Evolutionary conservation across 192 early-diverging fungal species (phyloP), one percentile per base, ranked within the genome.

Genomic region (Umbelopsis sp.): DNA sequence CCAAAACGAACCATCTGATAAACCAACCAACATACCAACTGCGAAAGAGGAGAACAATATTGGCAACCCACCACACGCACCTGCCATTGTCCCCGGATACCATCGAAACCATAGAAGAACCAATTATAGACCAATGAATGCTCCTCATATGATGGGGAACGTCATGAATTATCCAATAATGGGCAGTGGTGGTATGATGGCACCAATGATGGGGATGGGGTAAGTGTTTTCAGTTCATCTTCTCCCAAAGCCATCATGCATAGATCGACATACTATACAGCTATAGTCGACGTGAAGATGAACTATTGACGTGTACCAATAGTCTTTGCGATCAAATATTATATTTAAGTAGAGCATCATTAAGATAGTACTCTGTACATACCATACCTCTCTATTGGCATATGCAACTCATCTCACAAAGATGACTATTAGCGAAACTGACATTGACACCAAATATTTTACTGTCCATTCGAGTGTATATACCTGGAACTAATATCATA

Each of bases 171-270:
- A 16, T 17, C 54, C 54, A 32, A 10, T 26, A 8, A 59, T 59
- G 54, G 54, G 29, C 2, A 11, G 29, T 11, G 9, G 6, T 4
- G 6, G 24, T 59, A 25, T 1, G 17, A 34, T 59, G 54, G 10
- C 54, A 59, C 54, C 54, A 16, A 59, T 59, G 54, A 29, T 59
- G 31, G 54, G 54, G 1, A 59, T 59, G 54, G 54, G 54, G 54
- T 59, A 32, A 59, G 54, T 32, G 36, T 8, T 38, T 32, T 20
- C 25, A 59, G 1, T 0, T 34, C 11, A 59, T 17, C 3, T 16
- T 0, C n/a, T n/a, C n/a, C n/a, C n/a, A n/a, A n/a, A n/a, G 16
- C 10, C 6, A 32, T 26, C 52, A 32, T 11, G 25, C 0, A 17
- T 21, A 25, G 22, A 21, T 53, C 22, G 22, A 9, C 51, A 6